These are phyloP conservation scores for Hypoxylon rickii DNA, from an alignment of 495 filamentous ascomycete species.

Conservation along the genomic window DNA sequence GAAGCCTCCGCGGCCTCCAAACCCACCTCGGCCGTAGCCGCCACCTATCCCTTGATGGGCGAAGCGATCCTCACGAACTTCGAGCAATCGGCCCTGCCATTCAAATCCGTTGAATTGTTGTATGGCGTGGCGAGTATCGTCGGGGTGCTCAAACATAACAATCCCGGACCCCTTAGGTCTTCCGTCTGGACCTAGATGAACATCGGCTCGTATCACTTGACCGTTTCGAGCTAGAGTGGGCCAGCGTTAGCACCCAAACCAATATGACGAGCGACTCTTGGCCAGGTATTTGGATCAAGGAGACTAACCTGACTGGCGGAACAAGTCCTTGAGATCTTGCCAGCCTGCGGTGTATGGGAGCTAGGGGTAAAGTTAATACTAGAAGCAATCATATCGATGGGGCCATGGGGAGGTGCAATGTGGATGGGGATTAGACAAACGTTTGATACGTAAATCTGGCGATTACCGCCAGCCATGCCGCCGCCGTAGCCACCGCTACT, in stretches of 20 bases:
- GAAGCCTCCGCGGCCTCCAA: constrained; percentile 59
- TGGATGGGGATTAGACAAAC: constrained; percentile 69
- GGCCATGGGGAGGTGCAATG: constrained; percentile 19
- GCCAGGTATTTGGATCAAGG: too few species aligned
- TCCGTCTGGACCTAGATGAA: constrained; percentile 88
- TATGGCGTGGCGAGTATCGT: constrained; percentile 95
- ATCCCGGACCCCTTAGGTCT: constrained; percentile 96
- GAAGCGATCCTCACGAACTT: constrained; percentile 96
- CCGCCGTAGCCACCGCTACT: constrained; percentile 50
- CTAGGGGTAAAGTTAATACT: constrained; percentile 58
- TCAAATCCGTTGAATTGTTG: constrained; percentile 98
- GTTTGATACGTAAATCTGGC: constrained; percentile 97
- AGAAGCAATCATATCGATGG: constrained; percentile 26
- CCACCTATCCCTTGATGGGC: constrained; percentile 67
- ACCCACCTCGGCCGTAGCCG: constrained; percentile 56
- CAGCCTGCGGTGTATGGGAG: constrained; percentile 97
- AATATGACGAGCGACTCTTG: not conserved
- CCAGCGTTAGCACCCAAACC: constrained; percentile 2
- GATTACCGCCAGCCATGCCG: constrained; percentile 60
- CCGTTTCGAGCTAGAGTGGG: constrained; percentile 63
- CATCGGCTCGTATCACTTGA: constrained; percentile 91
- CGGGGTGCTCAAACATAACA: constrained; percentile 91
- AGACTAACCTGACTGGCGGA: constrained; percentile 95
- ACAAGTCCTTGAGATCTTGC: constrained; percentile 99
- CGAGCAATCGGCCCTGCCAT: constrained; percentile 91